Evolutionary conservation across 768 basidiomycete genomes (phyloP).

Genomic region (Filobasidium wieringae): DNA sequence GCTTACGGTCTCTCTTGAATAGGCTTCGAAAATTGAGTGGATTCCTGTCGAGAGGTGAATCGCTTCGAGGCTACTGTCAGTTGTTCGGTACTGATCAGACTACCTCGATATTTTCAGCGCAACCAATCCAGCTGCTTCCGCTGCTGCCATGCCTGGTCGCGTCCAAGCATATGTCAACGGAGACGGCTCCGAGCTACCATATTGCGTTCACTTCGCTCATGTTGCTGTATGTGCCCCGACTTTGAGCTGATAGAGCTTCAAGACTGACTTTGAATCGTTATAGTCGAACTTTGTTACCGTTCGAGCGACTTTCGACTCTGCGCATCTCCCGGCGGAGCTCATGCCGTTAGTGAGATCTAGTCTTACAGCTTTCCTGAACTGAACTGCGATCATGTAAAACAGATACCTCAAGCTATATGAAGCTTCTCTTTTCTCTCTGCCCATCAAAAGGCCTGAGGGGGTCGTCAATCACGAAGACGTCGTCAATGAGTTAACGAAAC

Average conservation of each 20-base stretch:
- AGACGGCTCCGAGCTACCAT: constrained; percentile 61
- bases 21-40: constrained; percentile 65
- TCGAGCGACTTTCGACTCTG: constrained; percentile 65
- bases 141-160: constrained; percentile 23
- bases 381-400: not conserved
- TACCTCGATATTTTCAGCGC: constrained; percentile 22
- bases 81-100: constrained; percentile 6
- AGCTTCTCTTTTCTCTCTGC: constrained; percentile 75
- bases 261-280: constrained; percentile 5
- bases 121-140: constrained; percentile 32
- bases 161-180: constrained; percentile 54
- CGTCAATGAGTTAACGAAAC: constrained; percentile 74
- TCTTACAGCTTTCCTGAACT: too few species aligned
- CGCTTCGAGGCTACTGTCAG: constrained; percentile 24
- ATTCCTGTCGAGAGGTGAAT: constrained; percentile 54
- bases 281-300: constrained; percentile 88
- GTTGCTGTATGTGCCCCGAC: constrained; percentile 56
- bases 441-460: constrained; percentile 59
- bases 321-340: constrained; percentile 57
- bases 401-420: constrained; percentile 71
- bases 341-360: constrained; percentile 60
- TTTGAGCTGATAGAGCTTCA: not conserved
- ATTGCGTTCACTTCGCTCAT: constrained; percentile 88
- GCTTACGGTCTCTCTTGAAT: not conserved
- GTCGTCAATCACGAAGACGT: constrained; percentile 75